Evolutionary conservation across 768 basidiomycete genomes (phyloP).

Genomic region (Aureoboletus auriporus): DNA sequence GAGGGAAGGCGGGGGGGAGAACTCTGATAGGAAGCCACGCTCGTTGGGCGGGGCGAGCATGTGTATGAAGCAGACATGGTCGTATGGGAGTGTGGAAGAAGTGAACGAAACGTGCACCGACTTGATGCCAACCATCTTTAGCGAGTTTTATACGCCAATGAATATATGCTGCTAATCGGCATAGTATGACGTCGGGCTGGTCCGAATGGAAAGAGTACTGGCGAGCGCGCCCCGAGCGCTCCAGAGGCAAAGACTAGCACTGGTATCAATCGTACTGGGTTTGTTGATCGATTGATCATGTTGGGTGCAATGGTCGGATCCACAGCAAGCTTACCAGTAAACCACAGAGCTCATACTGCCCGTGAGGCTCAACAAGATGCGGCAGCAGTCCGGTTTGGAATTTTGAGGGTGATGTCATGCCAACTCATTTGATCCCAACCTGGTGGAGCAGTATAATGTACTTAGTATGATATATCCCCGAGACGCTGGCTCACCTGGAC

Average conservation of each 20-base stretch:
- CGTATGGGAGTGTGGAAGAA: background rate
- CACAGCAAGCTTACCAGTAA: constrained; percentile 2
- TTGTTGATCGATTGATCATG: background rate
- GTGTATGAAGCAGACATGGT: constrained; percentile 5
- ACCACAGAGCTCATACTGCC: background rate
- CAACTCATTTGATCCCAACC: background rate
- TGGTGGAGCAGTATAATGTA: background rate
- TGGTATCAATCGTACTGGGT: background rate
- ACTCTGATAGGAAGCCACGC: constrained; percentile 5
- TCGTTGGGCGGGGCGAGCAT: constrained; percentile 12
- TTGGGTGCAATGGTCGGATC: background rate
- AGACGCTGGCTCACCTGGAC: too few relatives aligned
- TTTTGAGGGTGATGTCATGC: background rate
- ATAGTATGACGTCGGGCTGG: constrained; percentile 11
- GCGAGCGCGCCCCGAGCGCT: background rate
- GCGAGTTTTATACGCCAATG: constrained; percentile 10
- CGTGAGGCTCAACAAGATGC: background rate
- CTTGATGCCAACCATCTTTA: background rate
- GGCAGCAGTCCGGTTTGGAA: background rate
- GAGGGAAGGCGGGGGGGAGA: constrained; percentile 20
- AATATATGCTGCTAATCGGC: constrained; percentile 2
- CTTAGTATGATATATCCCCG: too few relatives aligned
- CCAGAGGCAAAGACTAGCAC: background rate
- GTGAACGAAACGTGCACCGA: constrained; percentile 4
- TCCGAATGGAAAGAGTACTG: constrained; percentile 5